phyloP scores from a whole-genome alignment of 768 basidiomycete genomes.

The Mycena galopus region DNA sequence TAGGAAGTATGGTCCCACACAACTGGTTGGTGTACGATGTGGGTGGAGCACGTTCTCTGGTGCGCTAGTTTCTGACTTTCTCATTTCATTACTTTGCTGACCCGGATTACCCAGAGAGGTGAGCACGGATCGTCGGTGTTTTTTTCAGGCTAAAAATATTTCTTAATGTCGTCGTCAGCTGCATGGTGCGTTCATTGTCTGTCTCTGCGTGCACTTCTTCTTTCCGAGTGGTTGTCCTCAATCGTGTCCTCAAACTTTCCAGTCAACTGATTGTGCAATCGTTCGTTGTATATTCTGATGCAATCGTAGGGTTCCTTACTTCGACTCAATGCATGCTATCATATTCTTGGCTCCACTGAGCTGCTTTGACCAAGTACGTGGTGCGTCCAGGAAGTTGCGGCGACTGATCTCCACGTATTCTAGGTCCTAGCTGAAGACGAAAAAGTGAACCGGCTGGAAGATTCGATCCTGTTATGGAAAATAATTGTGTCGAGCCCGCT shows the following conservation, averaged over 20 bases:
- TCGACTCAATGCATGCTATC: constrained; percentile 52
- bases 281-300: neutral
- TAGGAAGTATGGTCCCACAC: constrained; percentile 41
- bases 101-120: constrained; percentile 48
- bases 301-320: constrained; percentile 49
- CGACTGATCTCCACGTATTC: neutral
- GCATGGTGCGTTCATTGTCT: constrained; percentile 53
- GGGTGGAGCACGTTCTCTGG: constrained; percentile 59
- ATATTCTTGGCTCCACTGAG: constrained; percentile 65
- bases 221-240: neutral
- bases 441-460: constrained; percentile 44
- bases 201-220: neutral
- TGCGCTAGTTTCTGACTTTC: neutral
- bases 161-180: constrained; percentile 2
- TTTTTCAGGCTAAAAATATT: neutral
- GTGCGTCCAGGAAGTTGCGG: neutral
- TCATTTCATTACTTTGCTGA: neutral
- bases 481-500: constrained; percentile 59
- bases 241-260: neutral
- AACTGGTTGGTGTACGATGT: constrained; percentile 59
- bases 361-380: constrained; percentile 58
- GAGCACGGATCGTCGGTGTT: neutral
- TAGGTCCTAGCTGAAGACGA: constrained; percentile 47
- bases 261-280: too few relatives aligned
- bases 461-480: constrained; percentile 64